Percentiles rank a stretch among this genome's conserved stretches.
phyloP scores from a whole-genome alignment of 1,284 basidiomycete genomes.

The Papiliotrema terrestris region DNA sequence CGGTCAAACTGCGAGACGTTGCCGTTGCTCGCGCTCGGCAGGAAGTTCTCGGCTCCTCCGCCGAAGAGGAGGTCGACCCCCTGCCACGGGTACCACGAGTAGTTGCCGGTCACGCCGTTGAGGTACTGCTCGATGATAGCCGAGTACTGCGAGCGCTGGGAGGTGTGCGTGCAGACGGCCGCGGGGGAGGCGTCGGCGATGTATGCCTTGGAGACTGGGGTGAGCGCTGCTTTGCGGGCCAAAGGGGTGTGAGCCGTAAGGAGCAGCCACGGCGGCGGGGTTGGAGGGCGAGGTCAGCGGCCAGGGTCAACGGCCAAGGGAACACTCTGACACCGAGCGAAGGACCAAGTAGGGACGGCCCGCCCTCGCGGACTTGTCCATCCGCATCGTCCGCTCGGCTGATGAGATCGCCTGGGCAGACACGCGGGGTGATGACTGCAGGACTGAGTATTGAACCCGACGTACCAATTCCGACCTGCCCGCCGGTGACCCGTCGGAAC shows the following conservation, averaged over 20 bases:
- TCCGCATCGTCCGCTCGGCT: too few relatives aligned
- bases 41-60: conserved; percentile 48
- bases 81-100: conserved; percentile 46
- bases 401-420: too few relatives aligned
- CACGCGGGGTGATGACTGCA: too few relatives aligned
- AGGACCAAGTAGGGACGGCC: too few relatives aligned
- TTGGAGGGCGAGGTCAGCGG: too few relatives aligned
- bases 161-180: conserved; percentile 44
- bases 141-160: conserved; percentile 39
- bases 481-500: conserved; percentile 40
- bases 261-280: too few relatives aligned
- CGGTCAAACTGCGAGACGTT: conserved; percentile 47
- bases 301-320: too few relatives aligned
- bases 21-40: conserved; percentile 37
- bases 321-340: too few relatives aligned
- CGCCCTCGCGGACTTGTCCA: too few relatives aligned
- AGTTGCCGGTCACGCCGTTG: conserved; percentile 42
- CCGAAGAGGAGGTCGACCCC: conserved; percentile 47
- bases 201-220: conserved; percentile 47
- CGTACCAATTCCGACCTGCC: conserved; percentile 43
- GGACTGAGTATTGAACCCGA: too few relatives aligned
- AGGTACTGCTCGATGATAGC: conserved; percentile 48
- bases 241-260: too few relatives aligned
- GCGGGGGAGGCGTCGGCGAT: conserved; percentile 51
- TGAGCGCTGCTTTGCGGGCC: too few relatives aligned